Conservation (phyloP, 345 rosid genomes). For the Nasturtium officinale region DNA sequence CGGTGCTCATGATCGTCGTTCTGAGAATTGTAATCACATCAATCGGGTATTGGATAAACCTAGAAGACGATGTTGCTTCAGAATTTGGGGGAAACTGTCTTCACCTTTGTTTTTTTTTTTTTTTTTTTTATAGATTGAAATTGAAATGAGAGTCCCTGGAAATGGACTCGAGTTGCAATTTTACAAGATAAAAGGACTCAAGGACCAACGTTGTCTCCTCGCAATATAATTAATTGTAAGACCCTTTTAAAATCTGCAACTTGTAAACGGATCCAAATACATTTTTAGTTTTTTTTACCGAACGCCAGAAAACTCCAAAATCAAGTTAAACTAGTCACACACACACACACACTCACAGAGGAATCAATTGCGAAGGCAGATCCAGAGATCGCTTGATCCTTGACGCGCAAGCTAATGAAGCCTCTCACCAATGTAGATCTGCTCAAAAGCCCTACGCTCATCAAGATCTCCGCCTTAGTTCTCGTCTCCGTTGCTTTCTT, state of each 20-base stretch:
- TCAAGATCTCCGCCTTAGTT: slow-evolving; percentile 59
- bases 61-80: slow-evolving; percentile 19
- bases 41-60: slow-evolving; percentile 18
- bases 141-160: neutral
- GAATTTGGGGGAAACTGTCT: slow-evolving; percentile 13
- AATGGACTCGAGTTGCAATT: neutral
- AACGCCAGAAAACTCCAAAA: neutral
- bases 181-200: neutral
- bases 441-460: slow-evolving; percentile 48
- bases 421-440: slow-evolving; percentile 49
- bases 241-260: neutral
- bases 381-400: slow-evolving; percentile 37
- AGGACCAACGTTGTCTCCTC: neutral
- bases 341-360: no score
- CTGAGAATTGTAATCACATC: neutral
- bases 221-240: neutral
- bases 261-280: neutral
- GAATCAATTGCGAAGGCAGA: no score
- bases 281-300: no score
- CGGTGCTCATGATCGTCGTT: slow-evolving; percentile 50
- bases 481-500: slow-evolving; percentile 73
- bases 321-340: no score
- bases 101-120: neutral
- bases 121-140: neutral
- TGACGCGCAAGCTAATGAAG: slow-evolving; percentile 61